Base-by-base conservation (phyloP, 805 yeast genomes). In the Wickerhamiella domercqiae region DNA sequence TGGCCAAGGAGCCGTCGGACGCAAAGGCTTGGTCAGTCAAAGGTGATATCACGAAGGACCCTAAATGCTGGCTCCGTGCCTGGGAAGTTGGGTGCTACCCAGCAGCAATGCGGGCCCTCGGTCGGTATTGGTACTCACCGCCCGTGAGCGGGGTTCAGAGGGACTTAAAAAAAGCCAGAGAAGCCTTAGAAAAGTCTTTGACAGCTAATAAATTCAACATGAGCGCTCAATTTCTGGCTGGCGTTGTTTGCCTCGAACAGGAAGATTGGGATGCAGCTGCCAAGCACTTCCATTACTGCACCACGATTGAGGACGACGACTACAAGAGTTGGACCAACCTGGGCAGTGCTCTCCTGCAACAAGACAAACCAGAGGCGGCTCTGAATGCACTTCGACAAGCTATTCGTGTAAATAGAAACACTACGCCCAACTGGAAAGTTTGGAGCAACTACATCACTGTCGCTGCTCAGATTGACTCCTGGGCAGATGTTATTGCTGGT, bases 201-300 rank as follows among this genome's bases (percentile, higher is more conserved):
- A 61, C 67, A 17, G 72, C 73, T 20, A 77, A 77, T 53, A 90
- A 95, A 7, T 61, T 82, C 37, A 71, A 70, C 48, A 73, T 70
- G 47, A 81, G 78, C 15, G 78, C 87, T 25, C 84, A 97, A 94
- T 87, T 75, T 54, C 72, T 84, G 50, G 84, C 86, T 52, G 97
- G 97, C 4, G 82, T 94, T 53, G 63, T 86, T 39, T 94, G 93
- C 0, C 62, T 90, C 35, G 94, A 83, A 52, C 56, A 72, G 11
- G 66, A 61, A 5, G 73, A 77, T 47, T 80, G 68, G 60, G 78
- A 75, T 18, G 57, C 79, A 32, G 94, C 96, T 0, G 75, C 93
- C 0, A 93, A 81, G 52, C 95, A 95, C 0, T 86, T 90, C 54
- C 77, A 94, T 0, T 66, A 96, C 50, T 83, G 95, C 60, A 86